These are phyloP conservation scores for Fraxinus latifolia DNA, from an alignment of 305 asterid genomes.

Conservation along the genomic window DNA sequence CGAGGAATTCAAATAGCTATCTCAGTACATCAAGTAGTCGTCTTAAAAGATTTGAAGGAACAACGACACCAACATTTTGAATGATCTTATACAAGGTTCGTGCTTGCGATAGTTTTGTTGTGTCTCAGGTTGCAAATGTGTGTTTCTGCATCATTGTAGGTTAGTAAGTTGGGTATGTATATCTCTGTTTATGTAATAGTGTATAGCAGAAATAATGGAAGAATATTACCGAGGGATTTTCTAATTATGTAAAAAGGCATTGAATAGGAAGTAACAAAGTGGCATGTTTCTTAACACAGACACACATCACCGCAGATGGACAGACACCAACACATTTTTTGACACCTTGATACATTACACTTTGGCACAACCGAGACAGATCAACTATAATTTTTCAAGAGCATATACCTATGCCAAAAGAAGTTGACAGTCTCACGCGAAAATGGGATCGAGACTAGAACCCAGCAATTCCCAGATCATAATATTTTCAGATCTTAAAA, in stretches of 20 bases:
- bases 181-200: not conserved
- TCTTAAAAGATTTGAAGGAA: not conserved
- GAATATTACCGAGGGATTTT: not conserved
- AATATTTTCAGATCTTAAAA: not conserved
- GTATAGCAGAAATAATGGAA: not conserved
- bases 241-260: not conserved
- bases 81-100: not conserved
- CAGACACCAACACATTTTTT: not conserved
- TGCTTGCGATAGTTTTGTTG: not conserved
- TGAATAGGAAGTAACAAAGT: not conserved
- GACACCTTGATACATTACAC: not conserved
- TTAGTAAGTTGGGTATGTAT: not conserved
- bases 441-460: not conserved
- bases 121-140: not conserved
- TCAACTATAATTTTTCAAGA: not conserved
- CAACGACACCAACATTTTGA: not conserved
- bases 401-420: not conserved
- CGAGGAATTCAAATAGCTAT: constrained; percentile 50
- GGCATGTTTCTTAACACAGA: not conserved
- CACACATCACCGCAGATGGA: not conserved
- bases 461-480: not conserved
- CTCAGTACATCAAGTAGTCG: constrained; percentile 42
- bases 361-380: not conserved
- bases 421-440: not conserved
- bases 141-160: not conserved